Conservation (phyloP, 768 basidiomycete species). For the Hericium alpestre region DNA sequence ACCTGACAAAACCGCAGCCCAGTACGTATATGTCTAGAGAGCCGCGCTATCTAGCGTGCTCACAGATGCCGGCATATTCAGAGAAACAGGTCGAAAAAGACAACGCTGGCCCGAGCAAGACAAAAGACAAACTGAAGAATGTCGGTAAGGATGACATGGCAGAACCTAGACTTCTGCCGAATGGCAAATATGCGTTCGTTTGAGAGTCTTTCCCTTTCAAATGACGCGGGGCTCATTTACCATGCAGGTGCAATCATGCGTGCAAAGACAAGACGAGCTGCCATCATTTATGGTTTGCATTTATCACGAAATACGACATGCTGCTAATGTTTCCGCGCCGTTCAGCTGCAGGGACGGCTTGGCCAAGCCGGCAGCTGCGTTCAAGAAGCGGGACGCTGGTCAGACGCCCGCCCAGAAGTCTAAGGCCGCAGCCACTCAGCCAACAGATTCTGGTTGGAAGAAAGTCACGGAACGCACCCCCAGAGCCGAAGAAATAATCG, state of each 20-base stretch:
- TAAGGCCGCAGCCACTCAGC: not conserved
- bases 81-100: not conserved
- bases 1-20: slow-evolving; percentile 25
- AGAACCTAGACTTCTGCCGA: slow-evolving; percentile 34
- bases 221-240: not conserved
- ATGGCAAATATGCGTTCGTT: slow-evolving; percentile 48
- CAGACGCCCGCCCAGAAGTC: not conserved
- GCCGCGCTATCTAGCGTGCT: not conserved
- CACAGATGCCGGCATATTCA: not conserved
- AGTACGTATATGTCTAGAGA: not conserved
- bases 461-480: not conserved
- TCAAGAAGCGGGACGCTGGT: slow-evolving; percentile 21
- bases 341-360: slow-evolving; percentile 66
- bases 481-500: not conserved
- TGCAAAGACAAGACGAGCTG: slow-evolving; percentile 74
- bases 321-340: not conserved
- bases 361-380: slow-evolving; percentile 34
- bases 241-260: slow-evolving; percentile 59
- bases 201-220: not conserved
- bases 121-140: not conserved
- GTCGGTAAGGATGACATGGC: not conserved
- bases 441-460: slow-evolving; percentile 1
- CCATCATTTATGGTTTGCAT: slow-evolving; percentile 59
- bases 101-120: not conserved
- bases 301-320: not conserved